Percentiles rank a stretch among this genome's conserved stretches.
These are phyloP conservation scores for Sarcomyxa edulis DNA, from an alignment of 768 basidiomycete genomes.

Conservation along the genomic window DNA sequence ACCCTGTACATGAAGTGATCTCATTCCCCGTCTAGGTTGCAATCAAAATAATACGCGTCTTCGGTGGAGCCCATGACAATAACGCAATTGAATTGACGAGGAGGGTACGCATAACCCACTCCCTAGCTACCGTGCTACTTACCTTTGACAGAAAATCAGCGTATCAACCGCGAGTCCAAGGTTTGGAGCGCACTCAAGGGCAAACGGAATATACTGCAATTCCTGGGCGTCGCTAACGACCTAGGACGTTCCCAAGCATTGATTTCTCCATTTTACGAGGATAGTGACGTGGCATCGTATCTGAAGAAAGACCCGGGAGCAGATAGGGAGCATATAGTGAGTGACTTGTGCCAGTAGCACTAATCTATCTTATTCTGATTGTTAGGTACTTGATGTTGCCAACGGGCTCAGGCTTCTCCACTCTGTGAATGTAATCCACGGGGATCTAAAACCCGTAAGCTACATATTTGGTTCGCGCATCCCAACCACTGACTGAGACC, in stretches of 20 bases:
- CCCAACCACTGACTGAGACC: too few species aligned
- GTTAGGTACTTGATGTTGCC: too few species aligned
- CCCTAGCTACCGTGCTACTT: background rate
- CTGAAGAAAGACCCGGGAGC: constrained; percentile 26
- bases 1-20: constrained; percentile 1
- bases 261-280: constrained; percentile 37
- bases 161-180: constrained; percentile 27
- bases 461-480: background rate
- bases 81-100: constrained; percentile 23
- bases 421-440: constrained; percentile 31
- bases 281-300: constrained; percentile 31
- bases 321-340: constrained; percentile 29
- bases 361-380: constrained; percentile 10
- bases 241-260: constrained; percentile 32
- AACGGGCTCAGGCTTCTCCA: too few species aligned
- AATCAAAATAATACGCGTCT: constrained; percentile 30
- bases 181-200: constrained; percentile 33
- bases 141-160: too few species aligned
- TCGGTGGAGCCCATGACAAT: constrained; percentile 25
- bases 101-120: constrained; percentile 6
- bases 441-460: constrained; percentile 36
- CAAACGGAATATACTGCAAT: constrained; percentile 29
- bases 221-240: constrained; percentile 29
- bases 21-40: constrained; percentile 13
- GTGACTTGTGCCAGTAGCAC: constrained; percentile 6